A percentile compares a stretch with the other conserved stretches of the same genome.
Conservation (phyloP, 2,329 filamentous ascomycete genomes). For the Zymoseptoria crescenta region DNA sequence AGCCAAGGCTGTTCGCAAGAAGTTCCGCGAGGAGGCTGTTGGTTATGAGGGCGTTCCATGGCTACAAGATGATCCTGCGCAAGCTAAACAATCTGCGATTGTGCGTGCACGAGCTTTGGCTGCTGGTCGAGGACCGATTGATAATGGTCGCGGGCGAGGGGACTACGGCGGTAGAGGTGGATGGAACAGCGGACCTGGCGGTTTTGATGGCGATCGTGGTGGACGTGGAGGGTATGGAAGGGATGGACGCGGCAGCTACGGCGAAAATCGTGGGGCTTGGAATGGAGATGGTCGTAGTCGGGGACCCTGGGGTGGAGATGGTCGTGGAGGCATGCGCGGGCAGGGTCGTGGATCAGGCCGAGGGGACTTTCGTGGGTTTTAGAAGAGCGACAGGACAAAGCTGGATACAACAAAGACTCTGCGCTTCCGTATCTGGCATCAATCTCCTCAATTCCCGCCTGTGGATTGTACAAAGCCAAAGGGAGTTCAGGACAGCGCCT, state of each 20-base stretch:
- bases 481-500: no score
- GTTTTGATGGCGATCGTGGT: background rate
- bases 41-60: conserved; percentile 18
- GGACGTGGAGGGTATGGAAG: background rate
- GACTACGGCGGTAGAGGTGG: conserved; percentile 4
- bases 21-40: conserved; percentile 8
- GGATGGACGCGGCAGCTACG: background rate
- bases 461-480: no score
- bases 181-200: background rate
- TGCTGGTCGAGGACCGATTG: background rate
- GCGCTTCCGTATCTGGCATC: no score
- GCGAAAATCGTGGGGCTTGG: background rate
- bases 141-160: conserved; percentile 2
- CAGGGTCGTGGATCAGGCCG: background rate
- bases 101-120: conserved; percentile 17
- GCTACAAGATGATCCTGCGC: conserved; percentile 4
- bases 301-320: background rate
- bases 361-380: background rate
- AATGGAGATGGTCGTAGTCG: background rate
- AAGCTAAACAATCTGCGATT: conserved; percentile 13
- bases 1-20: conserved; percentile 15
- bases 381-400: background rate
- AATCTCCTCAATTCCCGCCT: no score
- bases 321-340: background rate
- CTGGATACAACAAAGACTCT: no score